Percentiles rank a stretch among this genome's conserved stretches.
Evolutionary conservation across 768 basidiomycete genomes (phyloP).

Genomic region (Mycena amicta): DNA sequence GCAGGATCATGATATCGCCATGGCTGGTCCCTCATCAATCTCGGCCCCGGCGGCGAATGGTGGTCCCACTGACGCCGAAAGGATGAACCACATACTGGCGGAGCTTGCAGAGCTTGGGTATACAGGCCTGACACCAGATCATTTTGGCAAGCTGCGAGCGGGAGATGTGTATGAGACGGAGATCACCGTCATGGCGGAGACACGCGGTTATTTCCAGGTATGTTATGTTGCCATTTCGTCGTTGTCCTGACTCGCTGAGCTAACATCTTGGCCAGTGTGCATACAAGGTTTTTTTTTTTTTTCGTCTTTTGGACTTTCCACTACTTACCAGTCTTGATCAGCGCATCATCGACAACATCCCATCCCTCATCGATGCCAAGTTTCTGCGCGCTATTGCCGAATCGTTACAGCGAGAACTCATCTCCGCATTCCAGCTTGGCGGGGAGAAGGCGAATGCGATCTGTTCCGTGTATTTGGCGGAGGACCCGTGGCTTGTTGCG

Average conservation of each 20-base stretch:
- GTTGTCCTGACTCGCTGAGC: too few species aligned
- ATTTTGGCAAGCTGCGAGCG: conserved; percentile 35
- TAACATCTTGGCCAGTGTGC: too few species aligned
- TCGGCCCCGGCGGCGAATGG: not conserved
- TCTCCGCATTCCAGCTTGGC: conserved; percentile 39
- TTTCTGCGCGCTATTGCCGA: conserved; percentile 37
- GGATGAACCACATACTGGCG: conserved; percentile 25
- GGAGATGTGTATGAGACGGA: conserved; percentile 44
- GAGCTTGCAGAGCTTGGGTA: conserved; percentile 35
- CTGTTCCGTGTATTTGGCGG: conserved; percentile 46
- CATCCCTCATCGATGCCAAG: conserved; percentile 33
- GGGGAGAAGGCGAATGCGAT: conserved; percentile 34
- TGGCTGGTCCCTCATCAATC: not conserved
- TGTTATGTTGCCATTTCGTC: too few species aligned
- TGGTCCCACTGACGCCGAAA: too few species aligned
- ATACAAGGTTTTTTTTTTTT: conserved; percentile 38
- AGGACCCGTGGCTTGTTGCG: conserved; percentile 42
- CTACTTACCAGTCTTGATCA: conserved; percentile 16
- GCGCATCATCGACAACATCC: conserved; percentile 50
- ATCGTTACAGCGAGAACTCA: conserved; percentile 35
- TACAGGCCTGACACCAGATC: conserved; percentile 27
- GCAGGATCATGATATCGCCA: too few species aligned
- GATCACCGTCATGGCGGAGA: conserved; percentile 45
- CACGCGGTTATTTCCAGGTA: conserved; percentile 49
- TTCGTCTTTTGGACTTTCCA: not conserved